Evolutionary conservation across 2,329 filamentous ascomycete genomes (phyloP).

Genomic region (Fonsecaea erecta): DNA sequence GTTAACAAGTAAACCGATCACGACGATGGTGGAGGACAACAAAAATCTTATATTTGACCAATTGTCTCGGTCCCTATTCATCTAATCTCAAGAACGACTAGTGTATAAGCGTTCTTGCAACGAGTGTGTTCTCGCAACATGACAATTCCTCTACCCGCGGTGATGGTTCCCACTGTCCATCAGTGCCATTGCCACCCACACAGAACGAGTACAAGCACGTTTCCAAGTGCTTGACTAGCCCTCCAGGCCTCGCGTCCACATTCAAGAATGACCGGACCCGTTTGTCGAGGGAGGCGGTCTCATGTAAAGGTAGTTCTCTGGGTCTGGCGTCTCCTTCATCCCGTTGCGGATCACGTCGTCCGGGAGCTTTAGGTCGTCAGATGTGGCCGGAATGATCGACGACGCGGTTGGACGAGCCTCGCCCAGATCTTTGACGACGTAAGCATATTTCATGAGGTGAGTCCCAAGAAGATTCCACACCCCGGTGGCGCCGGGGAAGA

Average conservation of each 20-base stretch:
- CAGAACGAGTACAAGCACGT: neutral
- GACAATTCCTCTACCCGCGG: neutral
- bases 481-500: conserved; percentile 1
- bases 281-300: neutral
- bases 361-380: neutral
- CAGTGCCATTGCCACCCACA: neutral
- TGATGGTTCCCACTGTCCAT: neutral
- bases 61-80: neutral
- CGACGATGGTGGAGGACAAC: neutral
- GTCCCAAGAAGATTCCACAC: conserved; percentile 16
- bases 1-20: no score
- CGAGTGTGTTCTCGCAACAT: neutral
- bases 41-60: neutral
- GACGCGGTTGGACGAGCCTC: neutral
- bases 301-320: conserved; percentile 17
- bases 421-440: conserved; percentile 19
- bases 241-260: neutral
- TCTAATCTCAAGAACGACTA: neutral
- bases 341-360: conserved; percentile 9
- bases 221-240: neutral
- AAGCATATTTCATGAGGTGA: neutral
- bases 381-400: conserved; percentile 1
- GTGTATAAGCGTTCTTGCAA: neutral
- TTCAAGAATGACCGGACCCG: neutral
- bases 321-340: neutral